A percentile compares a stretch with the other conserved stretches of the same genome.
Evolutionary conservation across 2,329 filamentous ascomycete species (phyloP).

Genomic region (Waltergamsia citrina): DNA sequence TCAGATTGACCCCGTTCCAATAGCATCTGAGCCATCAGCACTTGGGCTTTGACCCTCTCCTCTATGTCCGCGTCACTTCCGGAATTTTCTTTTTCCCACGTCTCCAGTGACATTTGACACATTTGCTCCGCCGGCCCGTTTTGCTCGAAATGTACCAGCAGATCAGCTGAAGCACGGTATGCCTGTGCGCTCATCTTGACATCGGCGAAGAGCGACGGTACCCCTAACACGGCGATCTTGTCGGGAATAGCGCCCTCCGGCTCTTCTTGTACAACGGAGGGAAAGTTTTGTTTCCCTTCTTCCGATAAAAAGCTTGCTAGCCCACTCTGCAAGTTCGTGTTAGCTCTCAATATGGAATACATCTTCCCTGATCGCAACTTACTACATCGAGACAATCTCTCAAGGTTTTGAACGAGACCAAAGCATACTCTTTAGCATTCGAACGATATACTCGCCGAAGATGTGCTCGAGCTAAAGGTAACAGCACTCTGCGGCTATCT

Average conservation of each 20-base stretch:
- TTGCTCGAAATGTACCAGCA: conserved; percentile 9
- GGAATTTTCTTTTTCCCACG: conserved; percentile 3
- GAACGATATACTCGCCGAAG: too few relatives aligned
- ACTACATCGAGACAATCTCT: too few relatives aligned
- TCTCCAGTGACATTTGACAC: conserved; percentile 9
- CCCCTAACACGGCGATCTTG: conserved; percentile 8
- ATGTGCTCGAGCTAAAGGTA: too few relatives aligned
- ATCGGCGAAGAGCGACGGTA: conserved; percentile 11
- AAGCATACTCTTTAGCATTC: too few relatives aligned
- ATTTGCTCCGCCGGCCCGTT: conserved; percentile 8
- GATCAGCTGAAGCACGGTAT: conserved; percentile 11
- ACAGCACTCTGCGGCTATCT: background rate
- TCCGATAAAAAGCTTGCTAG: conserved; percentile 5
- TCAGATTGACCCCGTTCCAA: conserved; percentile 5
- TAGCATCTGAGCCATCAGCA: conserved; percentile 8
- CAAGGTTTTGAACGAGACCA: background rate
- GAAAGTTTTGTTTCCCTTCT: conserved; percentile 10
- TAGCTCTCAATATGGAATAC: background rate
- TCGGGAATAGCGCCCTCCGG: conserved; percentile 2
- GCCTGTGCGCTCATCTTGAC: conserved; percentile 8
- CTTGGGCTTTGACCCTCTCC: conserved; percentile 9
- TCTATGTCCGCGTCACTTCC: too few relatives aligned
- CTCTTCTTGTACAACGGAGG: too few relatives aligned
- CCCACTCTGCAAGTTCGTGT: background rate
- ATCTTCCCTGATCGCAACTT: too few relatives aligned